These are phyloP conservation scores for Capronia americana DNA, from an alignment of 2,329 filamentous ascomycete species.

Conservation along the genomic window DNA sequence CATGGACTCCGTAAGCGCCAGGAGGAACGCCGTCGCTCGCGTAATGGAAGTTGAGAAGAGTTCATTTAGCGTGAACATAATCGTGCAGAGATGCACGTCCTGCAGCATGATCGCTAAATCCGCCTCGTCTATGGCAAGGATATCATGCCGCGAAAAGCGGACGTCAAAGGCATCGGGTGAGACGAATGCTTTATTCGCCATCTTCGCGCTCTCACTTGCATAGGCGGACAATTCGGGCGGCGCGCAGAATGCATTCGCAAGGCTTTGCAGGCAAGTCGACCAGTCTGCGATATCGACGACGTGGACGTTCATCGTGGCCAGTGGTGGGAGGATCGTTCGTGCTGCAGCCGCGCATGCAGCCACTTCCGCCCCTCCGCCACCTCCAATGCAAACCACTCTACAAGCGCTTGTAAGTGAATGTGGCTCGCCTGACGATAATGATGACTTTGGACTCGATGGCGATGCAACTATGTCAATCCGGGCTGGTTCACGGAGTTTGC, in stretches of 20 bases:
- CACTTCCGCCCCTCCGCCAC: conserved; percentile 71
- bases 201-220: conserved; percentile 36
- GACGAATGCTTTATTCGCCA: conserved; percentile 33
- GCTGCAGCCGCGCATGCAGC: conserved; percentile 61
- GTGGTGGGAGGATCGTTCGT: conserved; percentile 9
- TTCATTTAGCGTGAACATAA: conserved; percentile 96
- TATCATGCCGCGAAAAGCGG: conserved; percentile 58
- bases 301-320: conserved; percentile 53
- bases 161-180: conserved; percentile 42
- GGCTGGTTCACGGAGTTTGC: conserved; percentile 13
- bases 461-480: neutral
- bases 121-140: conserved; percentile 47
- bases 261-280: conserved; percentile 65
- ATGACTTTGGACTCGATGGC: neutral
- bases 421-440: conserved; percentile 8
- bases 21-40: conserved; percentile 77
- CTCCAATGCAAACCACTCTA: conserved; percentile 65
- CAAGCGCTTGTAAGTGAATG: conserved; percentile 23
- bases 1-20: conserved; percentile 67
- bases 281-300: conserved; percentile 87
- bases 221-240: conserved; percentile 34
- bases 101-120: conserved; percentile 44
- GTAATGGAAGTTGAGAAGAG: conserved; percentile 80
- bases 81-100: conserved; percentile 67
- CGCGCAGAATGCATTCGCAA: conserved; percentile 62